Base-by-base conservation (phyloP, 306 rosid species). In the Rosa lucieae region DNA sequence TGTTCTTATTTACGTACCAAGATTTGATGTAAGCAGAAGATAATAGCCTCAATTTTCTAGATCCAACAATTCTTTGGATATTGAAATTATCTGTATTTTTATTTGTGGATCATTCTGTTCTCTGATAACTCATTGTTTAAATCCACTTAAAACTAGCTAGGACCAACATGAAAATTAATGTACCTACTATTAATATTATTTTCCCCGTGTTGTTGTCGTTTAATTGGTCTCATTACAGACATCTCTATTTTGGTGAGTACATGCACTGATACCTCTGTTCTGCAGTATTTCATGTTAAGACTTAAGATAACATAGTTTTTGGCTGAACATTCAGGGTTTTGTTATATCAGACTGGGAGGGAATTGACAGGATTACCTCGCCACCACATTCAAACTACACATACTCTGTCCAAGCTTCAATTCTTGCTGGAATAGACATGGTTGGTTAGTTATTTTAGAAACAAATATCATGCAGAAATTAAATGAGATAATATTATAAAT, bases 301-400 rank as follows among this genome's bases (percentile, higher is more conserved):
- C 35, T 80, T 84, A 52, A 80, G 52, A 17, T 62, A 29, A 32
- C 20, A 13, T 39, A 35, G 32, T 68, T 79, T 79, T 73, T 51
- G 72, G 47, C 72, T 81, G 86, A 74, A 82, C 80, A 82, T 56
- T 82, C 92, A 95, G 99, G 99, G 99, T 73, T 95, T 95, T 89
- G 97, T 95, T 82, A 95, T 95, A 82, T 93, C 99, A 61, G 99
- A 95, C 82, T 95, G 99, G 99, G 92, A 89, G 83, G 99, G 98
- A 72, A 71, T 95, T 76, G 99, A 95, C 82, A 89, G 85, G 84
- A 87, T 93, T 68, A 93, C 98, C 35, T 9, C 96, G 7, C 92
- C 98, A 18, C 88, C 87, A 1, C 93, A 87, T 88, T 78, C 94
- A 74, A 93, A 95, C 83, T 92, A 92, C 89, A 70, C 99, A 13